Percentiles rank a stretch among this genome's conserved stretches.
These are phyloP conservation scores for Rhododendron williamsianum DNA, from an alignment of 148 eudicot genomes.

Conservation along the genomic window DNA sequence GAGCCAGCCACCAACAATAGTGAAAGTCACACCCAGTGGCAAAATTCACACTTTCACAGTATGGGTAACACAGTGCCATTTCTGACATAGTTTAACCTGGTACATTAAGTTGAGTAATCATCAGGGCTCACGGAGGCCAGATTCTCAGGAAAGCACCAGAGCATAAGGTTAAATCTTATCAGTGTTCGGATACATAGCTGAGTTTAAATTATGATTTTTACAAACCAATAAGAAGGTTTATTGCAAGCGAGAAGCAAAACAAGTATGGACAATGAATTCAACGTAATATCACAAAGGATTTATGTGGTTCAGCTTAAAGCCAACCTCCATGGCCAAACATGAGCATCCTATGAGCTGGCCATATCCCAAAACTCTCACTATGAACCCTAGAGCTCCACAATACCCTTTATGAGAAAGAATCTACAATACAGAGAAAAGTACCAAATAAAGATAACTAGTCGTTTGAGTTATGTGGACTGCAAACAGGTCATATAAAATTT, in stretches of 20 bases:
- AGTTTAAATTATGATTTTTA: neutral
- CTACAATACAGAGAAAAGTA: neutral
- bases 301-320: neutral
- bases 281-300: neutral
- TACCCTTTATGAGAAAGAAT: neutral
- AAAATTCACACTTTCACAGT: neutral
- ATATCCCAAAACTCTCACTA: neutral
- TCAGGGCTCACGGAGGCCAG: neutral
- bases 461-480: neutral
- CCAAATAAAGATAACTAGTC: neutral
- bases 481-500: neutral
- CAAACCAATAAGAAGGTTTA: neutral
- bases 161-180: neutral
- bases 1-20: neutral
- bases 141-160: slow-evolving; percentile 6
- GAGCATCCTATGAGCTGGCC: neutral
- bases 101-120: neutral
- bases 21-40: neutral
- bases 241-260: neutral
- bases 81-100: neutral
- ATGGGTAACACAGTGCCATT: neutral
- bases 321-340: neutral
- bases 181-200: neutral
- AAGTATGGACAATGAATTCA: neutral
- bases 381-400: neutral